A percentile compares a stretch with the other conserved stretches of the same genome.
Conservation (phyloP, 805 yeast species). For the Tanozyma kutaoensis region DNA sequence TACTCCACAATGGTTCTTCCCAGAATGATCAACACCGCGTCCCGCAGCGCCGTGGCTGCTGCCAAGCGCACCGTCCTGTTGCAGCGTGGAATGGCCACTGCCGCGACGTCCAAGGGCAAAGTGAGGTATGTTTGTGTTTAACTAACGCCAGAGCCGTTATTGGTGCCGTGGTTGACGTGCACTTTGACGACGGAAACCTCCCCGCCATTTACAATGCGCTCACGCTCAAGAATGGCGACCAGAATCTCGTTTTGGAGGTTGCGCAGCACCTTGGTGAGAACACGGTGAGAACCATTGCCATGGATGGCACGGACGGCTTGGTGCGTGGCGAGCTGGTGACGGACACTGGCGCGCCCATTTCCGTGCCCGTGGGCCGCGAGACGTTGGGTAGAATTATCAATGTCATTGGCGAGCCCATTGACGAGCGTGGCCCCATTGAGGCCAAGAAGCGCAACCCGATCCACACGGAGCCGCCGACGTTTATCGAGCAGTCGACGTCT, state of each 20-base stretch:
- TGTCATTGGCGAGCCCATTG: conserved; percentile 99
- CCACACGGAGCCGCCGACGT: conserved; percentile 95
- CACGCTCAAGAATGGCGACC: conserved; percentile 65
- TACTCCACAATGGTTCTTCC: conserved; percentile 42
- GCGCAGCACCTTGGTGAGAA: conserved; percentile 99
- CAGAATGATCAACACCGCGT: conserved; percentile 37
- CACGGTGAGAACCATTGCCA: conserved; percentile 99
- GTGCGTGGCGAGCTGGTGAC: conserved; percentile 88
- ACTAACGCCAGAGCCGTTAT: conserved; percentile 90
- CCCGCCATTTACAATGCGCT: conserved; percentile 97
- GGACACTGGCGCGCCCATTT: conserved; percentile 98
- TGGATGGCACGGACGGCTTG: conserved; percentile 99
- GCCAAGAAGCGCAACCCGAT: conserved; percentile 91
- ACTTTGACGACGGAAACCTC: conserved; percentile 92
- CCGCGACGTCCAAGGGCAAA: conserved; percentile 67
- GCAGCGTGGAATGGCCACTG: conserved; percentile 67
- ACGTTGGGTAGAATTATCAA: conserved; percentile 97
- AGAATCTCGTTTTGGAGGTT: conserved; percentile 90
- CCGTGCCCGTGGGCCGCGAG: conserved; percentile 99
- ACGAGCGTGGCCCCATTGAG: conserved; percentile 98
- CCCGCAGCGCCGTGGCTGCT: conserved; percentile 82
- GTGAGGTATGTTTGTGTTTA: conserved; percentile 71
- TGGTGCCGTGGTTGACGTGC: conserved; percentile 99
- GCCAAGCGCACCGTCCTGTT: conserved; percentile 73
- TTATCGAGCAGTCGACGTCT: conserved; percentile 92